These are phyloP conservation scores for Russula compacta DNA, from an alignment of 768 basidiomycete genomes.

Conservation along the genomic window DNA sequence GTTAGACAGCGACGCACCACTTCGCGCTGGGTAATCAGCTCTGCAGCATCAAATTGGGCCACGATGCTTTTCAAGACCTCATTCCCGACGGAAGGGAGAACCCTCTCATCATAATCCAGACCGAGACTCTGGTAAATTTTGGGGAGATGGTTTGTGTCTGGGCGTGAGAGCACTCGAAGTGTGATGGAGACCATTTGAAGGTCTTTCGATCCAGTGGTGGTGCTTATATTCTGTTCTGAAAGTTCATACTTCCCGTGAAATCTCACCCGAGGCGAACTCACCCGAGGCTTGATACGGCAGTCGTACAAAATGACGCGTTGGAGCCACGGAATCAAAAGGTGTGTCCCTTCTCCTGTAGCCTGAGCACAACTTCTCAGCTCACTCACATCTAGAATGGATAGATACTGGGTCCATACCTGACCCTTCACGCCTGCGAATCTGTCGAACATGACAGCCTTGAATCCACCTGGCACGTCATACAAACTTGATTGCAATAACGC, in stretches of 20 bases:
- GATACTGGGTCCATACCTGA: constrained; percentile 39
- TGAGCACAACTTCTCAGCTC: constrained; percentile 26
- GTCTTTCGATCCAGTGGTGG: constrained; percentile 96
- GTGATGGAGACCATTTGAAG: constrained; percentile 98
- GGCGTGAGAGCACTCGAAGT: constrained; percentile 88
- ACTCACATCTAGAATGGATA: not conserved
- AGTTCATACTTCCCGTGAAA: not conserved
- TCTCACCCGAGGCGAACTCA: constrained; percentile 29
- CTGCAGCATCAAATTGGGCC: constrained; percentile 95
- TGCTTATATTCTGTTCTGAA: constrained; percentile 79
- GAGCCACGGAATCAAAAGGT: constrained; percentile 92
- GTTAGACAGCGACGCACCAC: constrained; percentile 48
- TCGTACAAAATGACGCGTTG: constrained; percentile 96
- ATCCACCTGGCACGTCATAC: constrained; percentile 70
- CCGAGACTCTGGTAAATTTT: constrained; percentile 95
- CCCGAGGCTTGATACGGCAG: constrained; percentile 93
- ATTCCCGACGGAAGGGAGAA: constrained; percentile 94
- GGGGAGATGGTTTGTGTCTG: constrained; percentile 78
- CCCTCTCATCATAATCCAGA: constrained; percentile 95
- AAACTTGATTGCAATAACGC: constrained; percentile 40
- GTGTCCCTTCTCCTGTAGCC: constrained; percentile 91
- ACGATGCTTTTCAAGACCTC: constrained; percentile 98
- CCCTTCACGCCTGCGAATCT: constrained; percentile 87
- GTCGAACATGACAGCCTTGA: constrained; percentile 96
- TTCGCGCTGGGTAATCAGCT: constrained; percentile 95